Evolutionary conservation across 345 rosid species (phyloP).

Genomic region (Syzygium aqueum): DNA sequence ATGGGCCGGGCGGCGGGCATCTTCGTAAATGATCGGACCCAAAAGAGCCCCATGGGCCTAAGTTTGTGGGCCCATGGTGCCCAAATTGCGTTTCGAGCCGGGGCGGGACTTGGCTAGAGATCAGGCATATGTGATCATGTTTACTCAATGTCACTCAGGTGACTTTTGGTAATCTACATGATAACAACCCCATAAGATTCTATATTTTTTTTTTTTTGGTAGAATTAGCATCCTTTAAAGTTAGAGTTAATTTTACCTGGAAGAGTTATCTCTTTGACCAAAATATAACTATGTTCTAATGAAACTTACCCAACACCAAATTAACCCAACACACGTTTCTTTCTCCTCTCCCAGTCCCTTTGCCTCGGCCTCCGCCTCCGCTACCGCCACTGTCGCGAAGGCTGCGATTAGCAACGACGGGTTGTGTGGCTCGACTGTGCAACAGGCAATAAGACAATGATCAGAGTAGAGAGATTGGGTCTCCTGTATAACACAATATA

Average conservation of each 20-base stretch:
- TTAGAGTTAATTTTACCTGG: neutral
- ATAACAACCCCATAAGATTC: neutral
- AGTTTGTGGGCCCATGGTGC: neutral
- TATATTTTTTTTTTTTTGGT: neutral
- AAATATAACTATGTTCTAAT: neutral
- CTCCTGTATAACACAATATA: neutral
- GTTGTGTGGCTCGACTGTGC: neutral
- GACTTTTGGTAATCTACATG: neutral
- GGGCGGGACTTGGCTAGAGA: neutral
- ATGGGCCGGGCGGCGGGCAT: neutral
- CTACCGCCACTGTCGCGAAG: neutral
- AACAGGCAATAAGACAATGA: neutral
- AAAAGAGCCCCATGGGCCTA: neutral
- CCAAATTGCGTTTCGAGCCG: neutral
- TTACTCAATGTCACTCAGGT: neutral
- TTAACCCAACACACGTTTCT: neutral
- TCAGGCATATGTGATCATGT: neutral
- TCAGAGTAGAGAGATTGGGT: neutral
- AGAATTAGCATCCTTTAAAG: neutral
- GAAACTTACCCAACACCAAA: neutral
- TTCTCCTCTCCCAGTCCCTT: too few species aligned
- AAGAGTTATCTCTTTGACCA: neutral
- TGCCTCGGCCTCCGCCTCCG: neutral
- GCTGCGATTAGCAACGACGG: accelerated
- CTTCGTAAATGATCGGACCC: neutral